These are phyloP conservation scores for Arachis monticola DNA, from an alignment of 331 rosid species.

Conservation along the genomic window DNA sequence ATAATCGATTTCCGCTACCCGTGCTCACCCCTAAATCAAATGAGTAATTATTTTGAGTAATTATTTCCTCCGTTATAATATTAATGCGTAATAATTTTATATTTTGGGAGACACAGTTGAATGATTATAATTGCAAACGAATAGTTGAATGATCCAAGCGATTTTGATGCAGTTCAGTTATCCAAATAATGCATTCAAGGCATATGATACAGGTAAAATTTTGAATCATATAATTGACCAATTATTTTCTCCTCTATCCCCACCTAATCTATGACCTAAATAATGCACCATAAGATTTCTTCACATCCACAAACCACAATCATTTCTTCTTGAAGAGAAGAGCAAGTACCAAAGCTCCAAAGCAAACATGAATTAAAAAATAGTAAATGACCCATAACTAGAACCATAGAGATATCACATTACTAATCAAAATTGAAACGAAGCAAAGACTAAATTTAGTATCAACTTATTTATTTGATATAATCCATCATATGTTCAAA, in stretches of 20 bases:
- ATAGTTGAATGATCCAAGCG: no score
- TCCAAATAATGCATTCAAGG: no score
- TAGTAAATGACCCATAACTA: background rate
- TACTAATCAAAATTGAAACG: background rate
- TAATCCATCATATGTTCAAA: slow-evolving; percentile 34
- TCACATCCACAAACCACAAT: slow-evolving; percentile 21
- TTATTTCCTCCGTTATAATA: background rate
- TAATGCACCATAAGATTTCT: slow-evolving; percentile 26
- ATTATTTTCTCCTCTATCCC: background rate
- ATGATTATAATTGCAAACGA: no score
- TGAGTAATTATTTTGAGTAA: background rate
- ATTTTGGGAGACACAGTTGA: no score
- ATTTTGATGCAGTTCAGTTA: no score
- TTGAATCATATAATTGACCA: background rate
- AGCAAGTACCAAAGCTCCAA: background rate
- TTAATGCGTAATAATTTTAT: no score
- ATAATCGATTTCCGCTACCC: no score
- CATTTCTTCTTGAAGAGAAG: slow-evolving; percentile 36
- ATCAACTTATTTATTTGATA: background rate
- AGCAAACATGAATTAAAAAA: slow-evolving; percentile 16
- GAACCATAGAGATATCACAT: background rate
- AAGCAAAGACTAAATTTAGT: background rate
- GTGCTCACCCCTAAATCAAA: background rate
- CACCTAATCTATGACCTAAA: slow-evolving; percentile 2
- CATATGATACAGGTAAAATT: background rate